These are phyloP conservation scores for Syzygium jambos DNA, from an alignment of 345 rosid species.

Conservation along the genomic window DNA sequence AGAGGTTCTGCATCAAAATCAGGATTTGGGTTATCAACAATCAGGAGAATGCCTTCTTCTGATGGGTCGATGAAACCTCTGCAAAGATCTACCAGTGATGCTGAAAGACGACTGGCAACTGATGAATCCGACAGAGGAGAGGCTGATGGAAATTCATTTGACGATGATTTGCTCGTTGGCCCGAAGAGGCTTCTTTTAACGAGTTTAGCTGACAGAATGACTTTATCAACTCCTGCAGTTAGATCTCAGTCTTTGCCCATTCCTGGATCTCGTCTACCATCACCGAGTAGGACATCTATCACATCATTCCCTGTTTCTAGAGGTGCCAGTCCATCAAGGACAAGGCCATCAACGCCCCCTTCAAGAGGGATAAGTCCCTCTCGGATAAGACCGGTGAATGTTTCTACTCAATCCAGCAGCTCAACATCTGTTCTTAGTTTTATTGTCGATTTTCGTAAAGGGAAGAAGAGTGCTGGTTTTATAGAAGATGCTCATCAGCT, in stretches of 20 bases:
- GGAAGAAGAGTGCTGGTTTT: slow-evolving; percentile 50
- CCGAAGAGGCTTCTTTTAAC: slow-evolving; percentile 34
- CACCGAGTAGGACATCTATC: slow-evolving; percentile 52
- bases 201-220: slow-evolving; percentile 41
- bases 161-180: slow-evolving; percentile 31
- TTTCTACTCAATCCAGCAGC: slow-evolving; percentile 41
- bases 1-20: slow-evolving; percentile 25
- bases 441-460: slow-evolving; percentile 73
- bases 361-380: slow-evolving; percentile 78
- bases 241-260: slow-evolving; percentile 46
- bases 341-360: slow-evolving; percentile 69
- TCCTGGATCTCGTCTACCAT: slow-evolving; percentile 50
- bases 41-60: slow-evolving; percentile 38
- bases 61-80: slow-evolving; percentile 28
- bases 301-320: slow-evolving; percentile 32
- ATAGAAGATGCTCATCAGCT: slow-evolving; percentile 93
- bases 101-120: slow-evolving; percentile 26
- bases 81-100: slow-evolving; percentile 51
- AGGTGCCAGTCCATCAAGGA: slow-evolving; percentile 27
- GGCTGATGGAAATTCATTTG: slow-evolving; percentile 35
- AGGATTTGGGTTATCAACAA: slow-evolving; percentile 39
- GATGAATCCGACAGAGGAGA: slow-evolving; percentile 32
- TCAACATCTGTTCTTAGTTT: slow-evolving; percentile 84
- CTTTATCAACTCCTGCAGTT: slow-evolving; percentile 25
- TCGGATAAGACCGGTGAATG: slow-evolving; percentile 51